Conservation (phyloP, 371 early-diverging fungal species). For the Syncephalastrum monosporum region DNA sequence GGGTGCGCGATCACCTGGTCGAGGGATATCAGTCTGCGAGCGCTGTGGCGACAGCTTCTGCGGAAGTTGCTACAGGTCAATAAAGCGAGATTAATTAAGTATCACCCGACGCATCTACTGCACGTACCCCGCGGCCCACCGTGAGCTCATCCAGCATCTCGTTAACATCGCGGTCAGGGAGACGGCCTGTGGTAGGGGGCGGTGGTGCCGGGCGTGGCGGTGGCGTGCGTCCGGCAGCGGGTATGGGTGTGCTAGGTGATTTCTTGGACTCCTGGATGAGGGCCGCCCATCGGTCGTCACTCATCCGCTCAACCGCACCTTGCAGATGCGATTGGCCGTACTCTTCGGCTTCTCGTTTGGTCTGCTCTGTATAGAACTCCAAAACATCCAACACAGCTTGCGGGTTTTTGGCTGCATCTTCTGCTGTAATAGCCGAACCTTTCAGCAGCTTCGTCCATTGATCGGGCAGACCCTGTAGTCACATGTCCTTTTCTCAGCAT, state of each 20-base stretch:
- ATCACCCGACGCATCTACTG: not conserved
- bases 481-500: no score
- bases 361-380: constrained; percentile 89
- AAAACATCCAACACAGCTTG: constrained; percentile 93
- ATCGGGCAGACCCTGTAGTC: constrained; percentile 76
- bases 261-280: constrained; percentile 22
- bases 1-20: constrained; percentile 18
- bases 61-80: constrained; percentile 5
- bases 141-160: constrained; percentile 28
- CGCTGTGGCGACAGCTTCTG: constrained; percentile 12
- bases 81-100: not conserved
- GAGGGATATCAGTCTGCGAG: constrained; percentile 1
- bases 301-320: constrained; percentile 41
- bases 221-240: constrained; percentile 10
- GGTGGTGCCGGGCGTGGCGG: constrained; percentile 29
- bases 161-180: constrained; percentile 18
- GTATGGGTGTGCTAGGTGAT: constrained; percentile 7
- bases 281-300: constrained; percentile 50
- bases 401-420: constrained; percentile 90
- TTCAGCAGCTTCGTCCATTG: constrained; percentile 88
- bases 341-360: constrained; percentile 47
- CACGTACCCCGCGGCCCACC: constrained; percentile 6
- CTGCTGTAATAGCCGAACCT: constrained; percentile 85
- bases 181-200: constrained; percentile 10
- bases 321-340: constrained; percentile 29